phyloP scores from a whole-genome alignment of 352 stramenopile species.

The Phytopythium boreale region DNA sequence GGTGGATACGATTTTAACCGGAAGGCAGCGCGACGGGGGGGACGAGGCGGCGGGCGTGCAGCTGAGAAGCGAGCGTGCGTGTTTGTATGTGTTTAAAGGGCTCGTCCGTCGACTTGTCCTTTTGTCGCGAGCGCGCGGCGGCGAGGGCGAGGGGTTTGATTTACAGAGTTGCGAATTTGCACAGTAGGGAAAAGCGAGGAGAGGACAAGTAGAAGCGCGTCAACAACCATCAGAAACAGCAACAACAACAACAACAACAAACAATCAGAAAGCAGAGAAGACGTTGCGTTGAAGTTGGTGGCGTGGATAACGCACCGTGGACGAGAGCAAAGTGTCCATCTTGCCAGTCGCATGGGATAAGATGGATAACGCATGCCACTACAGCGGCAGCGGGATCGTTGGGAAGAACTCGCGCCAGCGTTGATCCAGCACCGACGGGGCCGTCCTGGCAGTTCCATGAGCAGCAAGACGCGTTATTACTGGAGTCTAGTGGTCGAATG shows the following conservation, averaged over 20 bases:
- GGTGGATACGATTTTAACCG: background rate
- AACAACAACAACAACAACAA: background rate
- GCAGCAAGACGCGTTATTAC: slow-evolving; percentile 5
- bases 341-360: background rate
- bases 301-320: too few species aligned
- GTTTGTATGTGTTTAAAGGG: background rate
- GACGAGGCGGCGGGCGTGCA: background rate
- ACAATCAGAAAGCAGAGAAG: slow-evolving; percentile 2
- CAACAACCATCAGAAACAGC: too few species aligned
- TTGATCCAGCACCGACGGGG: slow-evolving; percentile 44
- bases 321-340: background rate
- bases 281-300: background rate
- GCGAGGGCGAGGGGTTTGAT: slow-evolving; percentile 4
- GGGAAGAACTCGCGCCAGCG: slow-evolving; percentile 59
- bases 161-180: slow-evolving; percentile 1
- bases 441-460: slow-evolving; percentile 24
- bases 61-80: background rate
- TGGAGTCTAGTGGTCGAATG: background rate
- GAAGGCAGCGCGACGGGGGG: background rate
- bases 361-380: background rate
- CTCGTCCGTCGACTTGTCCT: background rate
- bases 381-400: slow-evolving; percentile 9
- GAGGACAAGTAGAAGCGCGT: background rate
- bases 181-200: background rate
- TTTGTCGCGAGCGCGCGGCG: background rate